Base-by-base conservation (phyloP, 2,329 filamentous ascomycete species). In the Clonostachys chloroleuca region DNA sequence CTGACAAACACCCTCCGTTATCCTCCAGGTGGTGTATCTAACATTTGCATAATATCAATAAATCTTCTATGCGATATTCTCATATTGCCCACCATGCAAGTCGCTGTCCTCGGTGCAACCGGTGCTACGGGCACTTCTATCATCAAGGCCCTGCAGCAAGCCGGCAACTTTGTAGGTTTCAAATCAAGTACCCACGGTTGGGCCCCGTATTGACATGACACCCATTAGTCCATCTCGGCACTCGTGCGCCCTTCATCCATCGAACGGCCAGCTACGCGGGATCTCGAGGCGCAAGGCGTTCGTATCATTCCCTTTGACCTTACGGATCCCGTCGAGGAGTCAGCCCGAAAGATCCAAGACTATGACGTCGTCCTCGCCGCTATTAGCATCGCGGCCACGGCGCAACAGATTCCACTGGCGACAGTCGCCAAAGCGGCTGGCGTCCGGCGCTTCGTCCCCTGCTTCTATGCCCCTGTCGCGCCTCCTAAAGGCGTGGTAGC, bases 371-470 rank as follows among this genome's bases (percentile, higher is more conserved):
- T 78, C 35, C 69, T 78, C 49, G 68, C 65, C 34, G 62, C 62
- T 46, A 65, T 78, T 17, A 54, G 58, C 17, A 59, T 61, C 5
- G 54, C 53, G 5, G 58, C 59, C 34, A 59, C 67, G 34, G 55
- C 63, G 30, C 64, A 68, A 12, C 72, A 81, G 51, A 68, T 74
- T 12, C 64, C 64, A 2, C 63, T 80, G 2, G 67, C 68, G 34
- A 68, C 66, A 34, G 77, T 76, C 3, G 69, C 73, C 2, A 74
- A 77, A 51, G 62, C 63, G 43, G 72, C 70, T 5, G 73, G 75
- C 1, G 70, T 80, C 10, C 65, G 69, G 50, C 70, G 78, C 40
- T 81, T 78, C 51, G 67, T 80, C 33, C 76, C 76, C 3, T 74
- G 71, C 53, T 69, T 66, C 47, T 80, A 74, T 46, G 68, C 66